These are phyloP conservation scores for Brassica balearica DNA, from an alignment of 441 rosid genomes.

Conservation along the genomic window DNA sequence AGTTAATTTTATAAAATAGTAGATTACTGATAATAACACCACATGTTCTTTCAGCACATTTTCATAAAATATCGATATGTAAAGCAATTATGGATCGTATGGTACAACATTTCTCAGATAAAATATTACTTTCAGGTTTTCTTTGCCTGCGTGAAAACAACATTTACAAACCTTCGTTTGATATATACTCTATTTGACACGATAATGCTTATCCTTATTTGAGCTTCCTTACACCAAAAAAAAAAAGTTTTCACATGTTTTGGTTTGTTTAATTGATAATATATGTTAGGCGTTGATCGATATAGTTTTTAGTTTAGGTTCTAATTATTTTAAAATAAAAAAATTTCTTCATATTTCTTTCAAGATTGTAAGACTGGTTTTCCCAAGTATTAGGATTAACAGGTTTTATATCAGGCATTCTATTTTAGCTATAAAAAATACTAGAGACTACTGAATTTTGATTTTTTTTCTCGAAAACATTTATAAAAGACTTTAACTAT, in stretches of 20 bases:
- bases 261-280: background rate
- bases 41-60: constrained; percentile 6
- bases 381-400: background rate
- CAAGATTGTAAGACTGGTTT: too few species aligned
- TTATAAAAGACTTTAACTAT: background rate
- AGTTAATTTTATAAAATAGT: background rate
- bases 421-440: background rate
- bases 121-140: background rate
- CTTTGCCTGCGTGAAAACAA: background rate
- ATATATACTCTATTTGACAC: background rate
- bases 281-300: background rate
- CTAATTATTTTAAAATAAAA: background rate
- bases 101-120: background rate
- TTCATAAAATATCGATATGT: background rate
- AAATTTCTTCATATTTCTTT: background rate
- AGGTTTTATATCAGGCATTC: background rate
- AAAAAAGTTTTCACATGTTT: background rate
- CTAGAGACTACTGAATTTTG: background rate
- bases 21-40: background rate
- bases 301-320: background rate
- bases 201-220: background rate
- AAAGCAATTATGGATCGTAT: background rate
- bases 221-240: background rate
- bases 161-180: background rate
- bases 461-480: background rate